Base-by-base conservation (phyloP, 768 basidiomycete genomes). In the Panaeolus papilionaceus region DNA sequence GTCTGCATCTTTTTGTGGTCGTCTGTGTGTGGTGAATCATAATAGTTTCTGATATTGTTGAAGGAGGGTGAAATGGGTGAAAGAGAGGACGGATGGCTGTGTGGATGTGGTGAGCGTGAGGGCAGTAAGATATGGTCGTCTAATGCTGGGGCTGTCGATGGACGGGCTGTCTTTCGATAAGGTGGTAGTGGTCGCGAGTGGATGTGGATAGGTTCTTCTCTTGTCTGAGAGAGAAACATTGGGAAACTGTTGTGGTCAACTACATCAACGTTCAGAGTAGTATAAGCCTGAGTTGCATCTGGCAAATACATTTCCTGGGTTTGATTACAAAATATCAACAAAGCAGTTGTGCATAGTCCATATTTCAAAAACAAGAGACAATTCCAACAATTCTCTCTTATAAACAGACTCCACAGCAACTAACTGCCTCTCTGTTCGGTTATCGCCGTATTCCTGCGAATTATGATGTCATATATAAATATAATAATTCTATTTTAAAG, bases 391-490 rank as follows among this genome's bases (percentile, higher is more conserved):
- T 33, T 33, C 33, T 33, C 33, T 33, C 33, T 33, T 33, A 1
- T 33, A 3, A 33, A 33, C 1, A 33, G 33, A 33, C 33, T 33
- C 33, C 33, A 33, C 33, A 33, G 2, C 33, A 3, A 33, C 33
- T 33, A 5, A 33, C 10, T 20, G 10, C 12, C 14, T 62, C 33
- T 58, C 12, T 23, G 23, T 37, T 58, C 54, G 54, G 54, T 58
- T 58, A 58, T 58, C 54, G 26, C 61, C 68, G 68, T 47, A 20
- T 33, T 39, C 63, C 75, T 79, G 80, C n/a, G 77, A 79, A 74
- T 40, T n/a, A 68, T 80, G 76, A 77, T 68, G 71, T 79, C 79
- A 80, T 69, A 23, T 23, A 20, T 49, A 20, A 23, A 6, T 49
- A 23, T 49, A 8, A 49, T 49, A 23, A 47, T 47, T 47, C n/a